A percentile compares a stretch with the other conserved stretches of the same genome.
Conservation (phyloP, 2,329 filamentous ascomycete genomes). For the Blastomyces gilchristii region DNA sequence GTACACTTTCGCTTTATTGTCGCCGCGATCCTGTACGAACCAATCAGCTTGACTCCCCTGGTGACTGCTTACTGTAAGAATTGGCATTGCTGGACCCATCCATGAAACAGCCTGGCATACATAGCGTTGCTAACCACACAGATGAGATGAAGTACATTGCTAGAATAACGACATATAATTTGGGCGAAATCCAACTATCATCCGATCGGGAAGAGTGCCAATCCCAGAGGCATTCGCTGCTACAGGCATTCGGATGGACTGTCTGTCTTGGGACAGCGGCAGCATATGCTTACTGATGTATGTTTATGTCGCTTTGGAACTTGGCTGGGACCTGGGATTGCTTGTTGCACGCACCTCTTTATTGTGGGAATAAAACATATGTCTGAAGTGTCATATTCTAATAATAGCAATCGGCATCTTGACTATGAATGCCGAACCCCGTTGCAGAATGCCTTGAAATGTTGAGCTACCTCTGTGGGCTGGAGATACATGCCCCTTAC, state of each 20-base stretch:
- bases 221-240: not conserved
- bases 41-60: not conserved
- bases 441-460: not conserved
- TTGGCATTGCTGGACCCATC: not conserved
- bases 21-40: not conserved
- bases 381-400: not conserved
- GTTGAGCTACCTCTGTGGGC: not conserved
- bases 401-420: not conserved
- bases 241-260: not conserved
- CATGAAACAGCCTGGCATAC: not conserved
- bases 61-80: not conserved
- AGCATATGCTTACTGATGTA: not conserved
- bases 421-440: not conserved
- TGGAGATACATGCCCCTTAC: not conserved
- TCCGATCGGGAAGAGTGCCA: not conserved
- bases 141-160: not conserved
- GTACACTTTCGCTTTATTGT: not conserved
- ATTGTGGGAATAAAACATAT: not conserved
- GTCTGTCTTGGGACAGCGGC: not conserved
- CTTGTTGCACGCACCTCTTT: not conserved
- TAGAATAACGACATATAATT: not conserved
- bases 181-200: not conserved
- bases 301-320: not conserved
- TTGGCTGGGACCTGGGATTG: not conserved
- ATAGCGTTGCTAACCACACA: not conserved